A percentile compares a stretch with the other conserved stretches of the same genome.
These are phyloP conservation scores for Wickerhamomyces sp. DNA, from an alignment of 1,139 yeast genomes.

Conservation along the genomic window DNA sequence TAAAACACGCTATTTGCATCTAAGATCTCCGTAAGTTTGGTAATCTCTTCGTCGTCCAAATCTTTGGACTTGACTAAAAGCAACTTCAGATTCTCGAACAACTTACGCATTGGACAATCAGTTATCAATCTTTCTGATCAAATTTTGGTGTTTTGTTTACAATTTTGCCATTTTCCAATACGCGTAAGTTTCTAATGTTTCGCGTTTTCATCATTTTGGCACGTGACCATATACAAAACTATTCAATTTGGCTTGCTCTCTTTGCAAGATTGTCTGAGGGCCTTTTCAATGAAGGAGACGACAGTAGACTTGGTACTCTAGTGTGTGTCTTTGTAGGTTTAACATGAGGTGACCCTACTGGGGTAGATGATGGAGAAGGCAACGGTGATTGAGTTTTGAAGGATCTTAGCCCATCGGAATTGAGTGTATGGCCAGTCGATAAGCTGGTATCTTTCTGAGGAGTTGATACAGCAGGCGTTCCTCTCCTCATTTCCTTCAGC, in stretches of 20 bases:
- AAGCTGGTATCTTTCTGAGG: neutral
- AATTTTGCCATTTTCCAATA: neutral
- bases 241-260: conserved; percentile 10
- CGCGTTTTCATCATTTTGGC: no score
- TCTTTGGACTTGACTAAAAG: conserved; percentile 37
- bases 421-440: conserved; percentile 4
- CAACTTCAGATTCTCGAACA: conserved; percentile 39
- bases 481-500: conserved; percentile 8
- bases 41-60: conserved; percentile 26
- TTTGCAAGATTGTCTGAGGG: conserved; percentile 18
- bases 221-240: neutral
- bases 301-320: neutral
- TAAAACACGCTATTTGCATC: conserved; percentile 21
- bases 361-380: conserved; percentile 7
- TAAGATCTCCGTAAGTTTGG: conserved; percentile 22
- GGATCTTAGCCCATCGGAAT: conserved; percentile 16
- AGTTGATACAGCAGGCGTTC: conserved; percentile 1
- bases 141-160: neutral
- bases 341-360: neutral
- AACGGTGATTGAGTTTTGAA: conserved; percentile 22
- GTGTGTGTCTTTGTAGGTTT: neutral
- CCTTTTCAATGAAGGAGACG: conserved; percentile 6
- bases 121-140: neutral
- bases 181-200: neutral
- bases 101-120: conserved; percentile 7